Conservation (phyloP, 2,329 filamentous ascomycete species). For the Aureobasidium uvarum region DNA sequence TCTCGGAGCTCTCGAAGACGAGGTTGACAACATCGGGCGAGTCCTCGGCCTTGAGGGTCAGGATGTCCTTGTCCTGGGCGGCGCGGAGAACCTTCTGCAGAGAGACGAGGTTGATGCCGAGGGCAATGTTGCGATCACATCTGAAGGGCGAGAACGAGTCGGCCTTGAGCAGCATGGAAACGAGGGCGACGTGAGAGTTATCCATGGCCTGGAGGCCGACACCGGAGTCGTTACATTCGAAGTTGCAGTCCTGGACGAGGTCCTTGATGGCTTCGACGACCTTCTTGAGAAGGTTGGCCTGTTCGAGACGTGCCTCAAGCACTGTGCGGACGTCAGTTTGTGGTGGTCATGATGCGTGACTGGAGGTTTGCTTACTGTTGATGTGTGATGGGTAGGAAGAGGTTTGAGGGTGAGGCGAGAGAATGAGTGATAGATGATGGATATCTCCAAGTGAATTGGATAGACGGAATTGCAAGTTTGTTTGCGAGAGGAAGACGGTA, state of each 20-base stretch:
- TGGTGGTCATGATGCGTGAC: neutral
- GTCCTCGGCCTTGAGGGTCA: slow-evolving; percentile 97
- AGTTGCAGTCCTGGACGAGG: slow-evolving; percentile 99
- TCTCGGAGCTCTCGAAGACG: slow-evolving; percentile 85
- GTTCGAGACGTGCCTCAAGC: slow-evolving; percentile 97
- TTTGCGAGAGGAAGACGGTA: slow-evolving; percentile 1
- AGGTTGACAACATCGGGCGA: slow-evolving; percentile 94
- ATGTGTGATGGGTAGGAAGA: neutral
- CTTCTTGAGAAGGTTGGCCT: slow-evolving; percentile 94
- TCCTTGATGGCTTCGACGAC: slow-evolving; percentile 99
- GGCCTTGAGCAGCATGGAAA: slow-evolving; percentile 97
- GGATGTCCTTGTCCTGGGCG: slow-evolving; percentile 87
- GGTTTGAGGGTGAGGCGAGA: neutral
- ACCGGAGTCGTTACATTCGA: slow-evolving; percentile 99
- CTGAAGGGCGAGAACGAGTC: slow-evolving; percentile 93
- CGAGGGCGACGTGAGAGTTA: slow-evolving; percentile 98
- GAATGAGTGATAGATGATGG: neutral
- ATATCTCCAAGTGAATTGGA: neutral
- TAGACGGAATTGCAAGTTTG: neutral
- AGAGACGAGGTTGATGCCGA: slow-evolving; percentile 94
- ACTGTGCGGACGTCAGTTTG: slow-evolving; percentile 47
- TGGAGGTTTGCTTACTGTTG: slow-evolving; percentile 11
- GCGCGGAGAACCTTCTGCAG: slow-evolving; percentile 96
- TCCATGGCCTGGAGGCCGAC: slow-evolving; percentile 99
- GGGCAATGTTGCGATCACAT: slow-evolving; percentile 97